Conservation (phyloP, 768 basidiomycete species). For the Daedalea quercina region DNA sequence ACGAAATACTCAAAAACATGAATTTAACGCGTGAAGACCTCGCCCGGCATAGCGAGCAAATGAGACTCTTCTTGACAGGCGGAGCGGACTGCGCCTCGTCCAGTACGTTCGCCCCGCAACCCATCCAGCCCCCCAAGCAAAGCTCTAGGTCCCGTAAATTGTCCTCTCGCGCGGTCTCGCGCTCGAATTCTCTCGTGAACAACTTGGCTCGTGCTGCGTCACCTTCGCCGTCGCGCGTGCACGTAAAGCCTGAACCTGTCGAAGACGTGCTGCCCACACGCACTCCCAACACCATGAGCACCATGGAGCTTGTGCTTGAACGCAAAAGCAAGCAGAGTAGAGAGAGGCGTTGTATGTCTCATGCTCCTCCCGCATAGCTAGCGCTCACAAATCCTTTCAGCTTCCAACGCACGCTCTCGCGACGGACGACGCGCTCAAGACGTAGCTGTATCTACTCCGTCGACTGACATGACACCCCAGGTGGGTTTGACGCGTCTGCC, state of each 20-base stretch:
- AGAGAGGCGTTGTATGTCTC: slow-evolving; percentile 38
- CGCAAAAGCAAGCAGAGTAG: slow-evolving; percentile 53
- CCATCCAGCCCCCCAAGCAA: slow-evolving; percentile 31
- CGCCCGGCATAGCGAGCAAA: slow-evolving; percentile 63
- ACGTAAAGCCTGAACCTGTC: slow-evolving; percentile 56
- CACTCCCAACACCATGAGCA: slow-evolving; percentile 42
- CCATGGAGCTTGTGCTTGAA: slow-evolving; percentile 74
- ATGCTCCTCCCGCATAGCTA: slow-evolving; percentile 10
- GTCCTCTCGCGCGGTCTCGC: slow-evolving; percentile 24
- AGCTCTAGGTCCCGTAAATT: slow-evolving; percentile 3
- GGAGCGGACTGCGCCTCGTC: slow-evolving; percentile 30
- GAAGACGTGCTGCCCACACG: slow-evolving; percentile 45
- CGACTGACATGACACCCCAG: slow-evolving; percentile 8
- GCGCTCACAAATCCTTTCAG: slow-evolving; percentile 7
- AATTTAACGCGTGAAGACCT: slow-evolving; percentile 78
- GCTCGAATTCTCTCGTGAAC: slow-evolving; percentile 42
- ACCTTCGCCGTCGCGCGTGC: slow-evolving; percentile 44
- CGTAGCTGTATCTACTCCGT: slow-evolving; percentile 4
- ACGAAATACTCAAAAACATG: slow-evolving; percentile 61
- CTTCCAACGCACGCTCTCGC: slow-evolving; percentile 16
- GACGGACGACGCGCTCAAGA: slow-evolving; percentile 16
- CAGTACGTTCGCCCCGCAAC: slow-evolving; percentile 33
- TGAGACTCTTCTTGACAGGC: slow-evolving; percentile 70
- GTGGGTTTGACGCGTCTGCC: slow-evolving; percentile 43
- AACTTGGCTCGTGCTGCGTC: slow-evolving; percentile 29